phyloP scores from a whole-genome alignment of 2,329 filamentous ascomycete genomes.

The Huntiella savannae region DNA sequence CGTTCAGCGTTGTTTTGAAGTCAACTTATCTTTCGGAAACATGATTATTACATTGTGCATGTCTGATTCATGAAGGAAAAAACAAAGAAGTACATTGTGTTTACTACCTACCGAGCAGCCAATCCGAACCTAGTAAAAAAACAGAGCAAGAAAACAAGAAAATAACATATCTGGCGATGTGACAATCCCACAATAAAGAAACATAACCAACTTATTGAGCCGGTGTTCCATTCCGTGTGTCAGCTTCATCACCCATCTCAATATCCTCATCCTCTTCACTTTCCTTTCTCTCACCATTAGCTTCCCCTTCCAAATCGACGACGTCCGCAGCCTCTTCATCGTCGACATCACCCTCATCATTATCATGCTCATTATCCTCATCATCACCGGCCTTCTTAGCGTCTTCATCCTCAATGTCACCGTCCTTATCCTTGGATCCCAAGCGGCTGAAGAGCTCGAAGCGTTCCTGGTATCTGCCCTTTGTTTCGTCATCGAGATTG shows the following conservation, averaged over 20 bases:
- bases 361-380: neutral
- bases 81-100: neutral
- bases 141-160: neutral
- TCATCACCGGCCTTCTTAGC: slow-evolving; percentile 12
- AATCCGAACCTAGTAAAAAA: neutral
- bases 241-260: slow-evolving; percentile 8
- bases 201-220: slow-evolving; percentile 1
- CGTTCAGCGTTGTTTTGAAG: no score
- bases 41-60: no score
- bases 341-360: slow-evolving; percentile 2
- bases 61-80: neutral
- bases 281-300: neutral
- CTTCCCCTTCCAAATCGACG: slow-evolving; percentile 3
- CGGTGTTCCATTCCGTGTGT: slow-evolving; percentile 4
- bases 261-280: slow-evolving; percentile 8
- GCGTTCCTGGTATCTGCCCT: slow-evolving; percentile 28
- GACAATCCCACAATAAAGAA: neutral
- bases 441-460: slow-evolving; percentile 20
- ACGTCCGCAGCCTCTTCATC: slow-evolving; percentile 4
- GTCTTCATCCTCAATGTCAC: slow-evolving; percentile 11
- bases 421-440: no score
- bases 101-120: no score
- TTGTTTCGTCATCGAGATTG: slow-evolving; percentile 28
- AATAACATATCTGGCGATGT: neutral
- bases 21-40: no score